Conservation (phyloP, 2,329 filamentous ascomycete species). For the Tolypocladium ovalisporum region DNA sequence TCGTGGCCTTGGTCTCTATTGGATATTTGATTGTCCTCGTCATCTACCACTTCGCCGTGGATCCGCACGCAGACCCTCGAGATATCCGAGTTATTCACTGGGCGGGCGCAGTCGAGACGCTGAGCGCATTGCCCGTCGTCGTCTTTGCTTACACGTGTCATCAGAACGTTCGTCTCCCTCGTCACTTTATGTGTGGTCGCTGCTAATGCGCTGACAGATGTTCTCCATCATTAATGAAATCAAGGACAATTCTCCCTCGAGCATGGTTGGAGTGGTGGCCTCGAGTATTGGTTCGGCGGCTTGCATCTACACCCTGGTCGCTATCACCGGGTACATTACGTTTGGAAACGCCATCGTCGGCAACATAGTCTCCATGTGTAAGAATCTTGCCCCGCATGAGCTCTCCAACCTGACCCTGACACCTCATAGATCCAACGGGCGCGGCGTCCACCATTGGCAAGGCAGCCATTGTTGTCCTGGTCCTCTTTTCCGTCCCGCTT, state of each 20-base stretch:
- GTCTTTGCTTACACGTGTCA: slow-evolving; percentile 99
- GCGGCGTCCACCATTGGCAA: slow-evolving; percentile 84
- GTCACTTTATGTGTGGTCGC: not conserved
- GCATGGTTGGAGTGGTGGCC: slow-evolving; percentile 67
- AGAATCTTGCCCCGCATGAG: slow-evolving; percentile 18
- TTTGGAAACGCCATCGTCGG: slow-evolving; percentile 84
- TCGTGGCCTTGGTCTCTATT: slow-evolving; percentile 85
- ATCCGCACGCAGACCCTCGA: slow-evolving; percentile 63
- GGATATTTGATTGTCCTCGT: slow-evolving; percentile 89
- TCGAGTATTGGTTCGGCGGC: slow-evolving; percentile 85
- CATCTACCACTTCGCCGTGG: slow-evolving; percentile 80
- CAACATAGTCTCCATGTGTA: slow-evolving; percentile 92
- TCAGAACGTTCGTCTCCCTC: slow-evolving; percentile 67
- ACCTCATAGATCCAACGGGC: slow-evolving; percentile 23
- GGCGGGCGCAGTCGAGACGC: slow-evolving; percentile 64
- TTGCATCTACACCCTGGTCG: slow-evolving; percentile 78
- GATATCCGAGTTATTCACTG: slow-evolving; percentile 67
- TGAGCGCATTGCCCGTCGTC: slow-evolving; percentile 86
- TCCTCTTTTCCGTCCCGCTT: slow-evolving; percentile 91
- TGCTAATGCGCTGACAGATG: slow-evolving; percentile 52
- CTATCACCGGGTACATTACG: slow-evolving; percentile 89
- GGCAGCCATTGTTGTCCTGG: slow-evolving; percentile 87
- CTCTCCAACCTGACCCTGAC: slow-evolving; percentile 8
- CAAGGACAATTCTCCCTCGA: slow-evolving; percentile 62
- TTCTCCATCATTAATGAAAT: slow-evolving; percentile 98